Evolutionary conservation across 2,329 filamentous ascomycete genomes (phyloP), one percentile per base, ranked within the genome.

Genomic region (Aureobasidium leucospermi): DNA sequence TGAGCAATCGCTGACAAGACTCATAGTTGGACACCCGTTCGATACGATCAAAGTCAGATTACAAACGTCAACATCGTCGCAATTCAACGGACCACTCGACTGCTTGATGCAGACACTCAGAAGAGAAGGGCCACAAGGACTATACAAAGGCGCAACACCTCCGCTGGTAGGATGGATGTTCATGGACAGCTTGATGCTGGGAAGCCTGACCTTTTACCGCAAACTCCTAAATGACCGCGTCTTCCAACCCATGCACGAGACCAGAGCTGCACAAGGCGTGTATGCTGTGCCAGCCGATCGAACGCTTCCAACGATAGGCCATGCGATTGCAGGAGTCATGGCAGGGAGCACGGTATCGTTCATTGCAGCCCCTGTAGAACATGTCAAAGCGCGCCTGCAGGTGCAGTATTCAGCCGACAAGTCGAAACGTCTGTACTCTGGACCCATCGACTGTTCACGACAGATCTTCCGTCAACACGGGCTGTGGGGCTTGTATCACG

Each of bases 81-180:
- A 89, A 66, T 99, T 99, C 79, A 80, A 80, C 64, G 94, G 94
- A 0, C 92, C 94, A 0, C 72, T 96, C 34, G 86, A 96, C 73
- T 97, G 94, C 70, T 77, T 96, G 9, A 73, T 88, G 59, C 87
- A 93, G 72, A 99, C 94, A 9, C 65, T 97, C 31, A 84, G 87
- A 62, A 88, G 91, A 70, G 94, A 99, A 74, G 93, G 93, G 49
- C 75, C 95, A 48, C 76, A 81, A 53, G 94, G 90, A 3, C 79
- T 99, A 43, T 99, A 97, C 81, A 99, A 97, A 77, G 92, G 93
- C 67, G 91, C 91, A 10, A 67, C 66, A 19, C 93, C 93, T 59
- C 94, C 94, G 56, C 79, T 97, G 51, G 85, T 96, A 55, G 94
- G 94, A 67, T 97, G 94, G 94, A 96, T 97, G 88, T 90, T 95